Evolutionary conservation across 2,329 filamentous ascomycete species (phyloP), one percentile per base, ranked within the genome.

Genomic region (Fusarium xyrophilum): DNA sequence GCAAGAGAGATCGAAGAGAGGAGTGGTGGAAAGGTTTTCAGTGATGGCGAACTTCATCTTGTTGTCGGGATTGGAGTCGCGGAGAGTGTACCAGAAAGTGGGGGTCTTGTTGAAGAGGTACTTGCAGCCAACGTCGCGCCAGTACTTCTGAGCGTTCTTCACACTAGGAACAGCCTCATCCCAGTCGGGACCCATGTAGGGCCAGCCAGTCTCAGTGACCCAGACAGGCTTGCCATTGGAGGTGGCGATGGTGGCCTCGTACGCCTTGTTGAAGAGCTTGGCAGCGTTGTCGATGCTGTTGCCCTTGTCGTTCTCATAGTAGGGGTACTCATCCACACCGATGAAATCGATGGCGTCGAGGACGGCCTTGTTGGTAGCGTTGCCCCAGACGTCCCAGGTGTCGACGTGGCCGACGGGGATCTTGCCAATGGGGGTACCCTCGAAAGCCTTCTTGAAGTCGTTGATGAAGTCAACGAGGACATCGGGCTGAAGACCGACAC

Each of bases 171-270:
- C 82, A 55, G 85, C 88, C 76, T 83, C 70, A 54, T 87, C 86
- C 78, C 83, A 84, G 52, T 80, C 79, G 14, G 80, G 74, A 39
- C 89, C 89, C 36, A 76, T 78, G 51, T 82, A 80, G 52, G 89
- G 89, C 88, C 88, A 91, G 73, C 89, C 88, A 15, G 86, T 89
- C 82, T 91, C 88, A 23, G 86, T 88, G 47, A 89, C 81, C 84
- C 87, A 88, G 72, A 89, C 82, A 65, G 82, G 83, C 80, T 86
- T 86, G 72, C 80, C 82, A 30, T 76, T 76, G 70, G 83, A 82
- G 47, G 82, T 85, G 38, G 77, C 82, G 52, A 79, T 47, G 65
- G 81, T 80, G 53, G 79, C 79, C 47, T 82, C 72, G 73, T 78
- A 84, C 43, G 83, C 83, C 58, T 73, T 74, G 76, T 84, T 80